A percentile compares a stretch with the other conserved stretches of the same genome.
These are phyloP conservation scores for Santalum album DNA, from an alignment of 164 flowering plant species.

Conservation along the genomic window DNA sequence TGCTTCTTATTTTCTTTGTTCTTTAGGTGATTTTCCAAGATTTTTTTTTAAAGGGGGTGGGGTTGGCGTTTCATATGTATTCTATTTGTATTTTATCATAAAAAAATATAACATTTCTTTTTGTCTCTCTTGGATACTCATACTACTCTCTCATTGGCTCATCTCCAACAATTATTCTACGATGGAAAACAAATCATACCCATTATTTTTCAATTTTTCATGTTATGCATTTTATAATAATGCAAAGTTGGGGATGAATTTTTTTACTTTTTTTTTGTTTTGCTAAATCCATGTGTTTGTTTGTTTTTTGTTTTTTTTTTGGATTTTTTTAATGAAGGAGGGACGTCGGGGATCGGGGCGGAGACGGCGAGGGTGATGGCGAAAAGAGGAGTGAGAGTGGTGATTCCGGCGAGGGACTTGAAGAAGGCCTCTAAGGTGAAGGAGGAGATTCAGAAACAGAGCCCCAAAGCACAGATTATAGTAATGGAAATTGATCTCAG, in stretches of 20 bases:
- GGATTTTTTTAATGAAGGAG: too few relatives aligned
- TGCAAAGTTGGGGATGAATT: neutral
- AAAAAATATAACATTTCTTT: slow-evolving; percentile 13
- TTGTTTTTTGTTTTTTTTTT: too few relatives aligned
- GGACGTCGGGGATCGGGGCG: slow-evolving; percentile 88
- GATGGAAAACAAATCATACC: too few relatives aligned
- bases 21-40: too few relatives aligned
- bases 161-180: too few relatives aligned
- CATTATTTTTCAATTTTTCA: too few relatives aligned
- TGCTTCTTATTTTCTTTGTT: too few relatives aligned
- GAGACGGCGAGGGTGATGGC: slow-evolving; percentile 93
- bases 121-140: slow-evolving; percentile 16
- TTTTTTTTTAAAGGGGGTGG: too few relatives aligned
- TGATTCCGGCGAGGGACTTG: slow-evolving; percentile 80
- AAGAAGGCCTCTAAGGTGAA: slow-evolving; percentile 53
- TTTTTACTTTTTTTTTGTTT: neutral
- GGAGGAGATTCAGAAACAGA: slow-evolving; percentile 49
- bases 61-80: too few relatives aligned
- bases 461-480: slow-evolving; percentile 57
- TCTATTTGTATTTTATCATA: too few relatives aligned
- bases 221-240: too few relatives aligned
- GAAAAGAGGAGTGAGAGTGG: slow-evolving; percentile 75
- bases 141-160: slow-evolving; percentile 11
- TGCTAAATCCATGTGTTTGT: too few relatives aligned
- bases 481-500: slow-evolving; percentile 77